Conservation (phyloP, 305 asterid species). For the Rubia peregrina region DNA sequence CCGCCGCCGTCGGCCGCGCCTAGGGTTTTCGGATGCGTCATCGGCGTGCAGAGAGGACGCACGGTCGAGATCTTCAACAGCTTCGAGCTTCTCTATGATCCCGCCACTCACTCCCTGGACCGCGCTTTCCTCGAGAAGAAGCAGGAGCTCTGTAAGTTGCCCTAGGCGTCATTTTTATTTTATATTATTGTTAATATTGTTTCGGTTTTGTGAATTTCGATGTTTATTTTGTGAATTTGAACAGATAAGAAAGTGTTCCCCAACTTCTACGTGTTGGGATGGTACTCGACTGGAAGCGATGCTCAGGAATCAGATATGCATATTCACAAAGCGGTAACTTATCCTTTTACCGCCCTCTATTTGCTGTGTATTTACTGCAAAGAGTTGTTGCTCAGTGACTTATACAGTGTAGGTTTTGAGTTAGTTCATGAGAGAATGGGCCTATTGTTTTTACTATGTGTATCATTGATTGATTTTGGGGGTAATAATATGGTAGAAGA, state of each 20-base stretch:
- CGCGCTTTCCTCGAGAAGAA: conserved; percentile 82
- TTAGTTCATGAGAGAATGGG: not conserved
- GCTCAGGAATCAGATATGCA: conserved; percentile 85
- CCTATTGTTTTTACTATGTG: not conserved
- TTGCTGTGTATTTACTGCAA: not conserved
- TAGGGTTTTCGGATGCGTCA: conserved; percentile 91
- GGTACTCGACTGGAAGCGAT: conserved; percentile 96
- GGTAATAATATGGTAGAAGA: not conserved
- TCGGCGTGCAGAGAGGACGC: conserved; percentile 91
- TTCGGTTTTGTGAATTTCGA: not conserved
- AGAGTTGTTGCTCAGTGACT: not conserved
- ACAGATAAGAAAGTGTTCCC: conserved; percentile 98
- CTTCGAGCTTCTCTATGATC: conserved; percentile 78
- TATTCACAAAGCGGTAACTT: conserved; percentile 84
- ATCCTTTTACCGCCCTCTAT: not conserved
- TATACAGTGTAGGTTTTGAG: not conserved
- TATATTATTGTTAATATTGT: not conserved
- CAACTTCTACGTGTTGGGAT: conserved; percentile 75
- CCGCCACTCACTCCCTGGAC: conserved; percentile 56
- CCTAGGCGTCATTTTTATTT: not conserved
- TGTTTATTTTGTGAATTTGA: conserved; percentile 8
- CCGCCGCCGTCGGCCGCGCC: conserved; percentile 28
- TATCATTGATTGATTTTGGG: not conserved
- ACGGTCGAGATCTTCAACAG: conserved; percentile 96
- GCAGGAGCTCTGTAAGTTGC: conserved; percentile 75